Evolutionary conservation across 1,284 basidiomycete genomes (phyloP), one percentile per base, ranked within the genome.

Genomic region (Ganoderma leucocontextum): DNA sequence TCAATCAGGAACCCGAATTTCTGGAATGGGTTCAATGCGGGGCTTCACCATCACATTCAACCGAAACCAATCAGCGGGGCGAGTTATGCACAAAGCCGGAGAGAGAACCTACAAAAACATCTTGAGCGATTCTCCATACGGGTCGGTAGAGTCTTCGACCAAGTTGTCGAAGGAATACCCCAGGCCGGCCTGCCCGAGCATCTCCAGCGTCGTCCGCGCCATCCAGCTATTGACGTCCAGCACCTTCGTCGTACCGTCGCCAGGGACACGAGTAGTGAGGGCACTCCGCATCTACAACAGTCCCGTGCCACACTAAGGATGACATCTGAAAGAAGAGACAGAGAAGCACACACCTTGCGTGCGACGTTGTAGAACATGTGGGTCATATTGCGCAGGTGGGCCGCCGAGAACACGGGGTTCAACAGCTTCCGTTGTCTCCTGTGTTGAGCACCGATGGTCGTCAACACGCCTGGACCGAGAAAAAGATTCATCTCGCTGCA

Each of bases 101-200:
- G 52, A 35, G 10, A 8, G 35, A 38, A 49, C 70, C 22, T 19
- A 80, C 80, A 78, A 63, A 15, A 80, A 66, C 8, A 65, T 63
- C 72, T 80, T 80, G 22, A 81, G 60, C 2, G 80, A 72, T 12
- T 76, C 70, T 1, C 74, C 75, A 55, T 76, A 79, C 3, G 65
- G 63, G 62, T 79, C 74, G 0, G 68, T 49, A 10, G 62, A 66
- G 22, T 77, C 71, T 0, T 71, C 68, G 22, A 70, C 72, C 25
- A 80, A 73, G 3, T 78, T 72, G 62, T 79, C 75, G 66, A 82
- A 82, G 2, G 80, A 78, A 68, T 81, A 79, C 3, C 80, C 80
- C 5, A 82, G 74, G 0, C 77, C 79, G 5, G 76, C 78, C 64
- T 80, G 80, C 1, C 79, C 80, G 62, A 82, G 75, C 19, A 79